phyloP scores from a whole-genome alignment of 768 basidiomycete species.

The Thelephora ganbajun region DNA sequence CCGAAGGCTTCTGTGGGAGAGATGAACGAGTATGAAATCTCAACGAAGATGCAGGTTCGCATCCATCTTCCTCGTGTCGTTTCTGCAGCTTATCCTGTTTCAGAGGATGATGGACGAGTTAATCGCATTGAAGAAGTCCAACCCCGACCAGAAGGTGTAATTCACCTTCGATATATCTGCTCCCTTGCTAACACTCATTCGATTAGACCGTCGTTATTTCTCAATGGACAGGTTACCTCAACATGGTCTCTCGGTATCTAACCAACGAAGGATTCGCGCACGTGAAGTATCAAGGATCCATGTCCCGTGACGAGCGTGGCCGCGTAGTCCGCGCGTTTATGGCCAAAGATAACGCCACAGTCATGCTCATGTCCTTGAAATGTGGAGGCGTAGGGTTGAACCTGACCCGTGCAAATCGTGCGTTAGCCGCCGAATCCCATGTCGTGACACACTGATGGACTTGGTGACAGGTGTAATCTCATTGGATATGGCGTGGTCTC shows the following conservation, averaged over 20 bases:
- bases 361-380: slow-evolving; percentile 52
- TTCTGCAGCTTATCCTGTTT: neutral
- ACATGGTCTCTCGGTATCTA: slow-evolving; percentile 52
- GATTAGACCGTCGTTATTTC: slow-evolving; percentile 48
- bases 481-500: slow-evolving; percentile 51
- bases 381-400: slow-evolving; percentile 48
- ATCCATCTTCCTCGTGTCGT: neutral
- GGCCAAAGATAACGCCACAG: slow-evolving; percentile 37
- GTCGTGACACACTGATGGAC: neutral
- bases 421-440: slow-evolving; percentile 1
- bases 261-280: slow-evolving; percentile 33
- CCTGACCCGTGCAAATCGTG: slow-evolving; percentile 45
- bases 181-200: slow-evolving; percentile 1
- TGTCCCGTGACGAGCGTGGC: slow-evolving; percentile 39
- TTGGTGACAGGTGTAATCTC: slow-evolving; percentile 31
- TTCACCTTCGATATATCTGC: neutral
- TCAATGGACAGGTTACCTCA: slow-evolving; percentile 56
- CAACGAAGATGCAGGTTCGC: slow-evolving; percentile 62
- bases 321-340: slow-evolving; percentile 45
- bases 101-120: slow-evolving; percentile 44
- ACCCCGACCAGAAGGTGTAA: slow-evolving; percentile 48
- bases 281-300: slow-evolving; percentile 53
- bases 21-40: slow-evolving; percentile 43
- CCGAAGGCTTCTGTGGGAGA: slow-evolving; percentile 40
- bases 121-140: slow-evolving; percentile 25